Evolutionary conservation across 805 yeast species (phyloP).

Genomic region (Henningerozyma blattae): DNA sequence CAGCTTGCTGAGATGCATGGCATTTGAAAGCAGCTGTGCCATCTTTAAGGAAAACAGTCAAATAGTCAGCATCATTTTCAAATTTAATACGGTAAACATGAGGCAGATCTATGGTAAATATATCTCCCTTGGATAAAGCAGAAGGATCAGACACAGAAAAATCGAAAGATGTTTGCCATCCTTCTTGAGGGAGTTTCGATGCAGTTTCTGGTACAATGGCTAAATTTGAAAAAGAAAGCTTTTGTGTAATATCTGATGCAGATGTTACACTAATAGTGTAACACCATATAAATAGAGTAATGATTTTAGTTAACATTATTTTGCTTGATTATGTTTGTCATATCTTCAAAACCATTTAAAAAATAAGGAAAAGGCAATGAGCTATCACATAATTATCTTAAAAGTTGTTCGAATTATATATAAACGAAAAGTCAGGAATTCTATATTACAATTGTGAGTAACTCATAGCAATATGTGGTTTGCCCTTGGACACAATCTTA

Average conservation of each 20-base stretch:
- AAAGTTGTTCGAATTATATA: too few species aligned
- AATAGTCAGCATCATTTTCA: constrained; percentile 9
- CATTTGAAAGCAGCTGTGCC: constrained; percentile 22
- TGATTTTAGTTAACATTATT: too few species aligned
- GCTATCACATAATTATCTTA: too few species aligned
- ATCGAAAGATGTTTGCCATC: constrained; percentile 25
- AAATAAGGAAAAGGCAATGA: too few species aligned
- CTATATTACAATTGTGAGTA: too few species aligned
- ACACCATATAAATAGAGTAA: neutral
- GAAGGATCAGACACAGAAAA: constrained; percentile 14
- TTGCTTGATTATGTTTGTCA: too few species aligned
- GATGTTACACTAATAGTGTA: neutral
- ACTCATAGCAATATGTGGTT: too few species aligned
- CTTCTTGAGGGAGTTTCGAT: constrained; percentile 16
- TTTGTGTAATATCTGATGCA: neutral
- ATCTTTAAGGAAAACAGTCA: constrained; percentile 12
- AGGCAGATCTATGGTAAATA: constrained; percentile 19
- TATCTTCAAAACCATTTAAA: too few species aligned
- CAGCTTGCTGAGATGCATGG: constrained; percentile 25
- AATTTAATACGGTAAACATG: constrained; percentile 26
- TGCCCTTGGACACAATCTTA: too few species aligned
- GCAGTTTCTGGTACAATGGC: constrained; percentile 6
- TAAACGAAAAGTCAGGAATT: too few species aligned
- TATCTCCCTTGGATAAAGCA: constrained; percentile 14
- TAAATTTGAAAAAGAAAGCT: constrained; percentile 4